Conservation (phyloP, 225 moss, liverwort and hornwort genomes). For the Asterella californica region DNA sequence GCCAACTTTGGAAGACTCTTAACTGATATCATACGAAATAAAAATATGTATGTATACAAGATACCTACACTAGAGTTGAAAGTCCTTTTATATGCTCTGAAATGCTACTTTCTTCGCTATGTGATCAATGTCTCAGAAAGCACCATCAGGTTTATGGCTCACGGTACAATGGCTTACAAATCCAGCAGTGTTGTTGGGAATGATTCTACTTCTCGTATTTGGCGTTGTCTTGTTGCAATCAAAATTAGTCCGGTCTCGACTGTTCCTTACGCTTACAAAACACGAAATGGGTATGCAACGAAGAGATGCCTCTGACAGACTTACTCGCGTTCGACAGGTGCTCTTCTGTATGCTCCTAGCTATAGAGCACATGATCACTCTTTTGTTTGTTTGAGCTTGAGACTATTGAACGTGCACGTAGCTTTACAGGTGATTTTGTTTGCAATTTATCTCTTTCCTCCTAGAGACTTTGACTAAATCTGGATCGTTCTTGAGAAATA, state of each 20-base stretch:
- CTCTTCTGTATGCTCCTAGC: background rate
- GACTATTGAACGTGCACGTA: background rate
- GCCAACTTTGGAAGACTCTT: too few relatives aligned
- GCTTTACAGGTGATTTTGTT: background rate
- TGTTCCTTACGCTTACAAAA: constrained; percentile 56
- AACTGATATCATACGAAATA: too few relatives aligned
- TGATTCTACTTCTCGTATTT: constrained; percentile 50
- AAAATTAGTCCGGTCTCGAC: constrained; percentile 50
- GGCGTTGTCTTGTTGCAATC: constrained; percentile 54
- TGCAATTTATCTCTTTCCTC: background rate
- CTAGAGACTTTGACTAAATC: too few relatives aligned
- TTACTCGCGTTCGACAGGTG: constrained; percentile 38
- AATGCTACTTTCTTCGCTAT: background rate
- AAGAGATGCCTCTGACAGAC: constrained; percentile 36
- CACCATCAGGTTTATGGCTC: constrained; percentile 41
- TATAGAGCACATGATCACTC: background rate
- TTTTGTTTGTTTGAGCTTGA: background rate
- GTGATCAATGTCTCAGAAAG: constrained; percentile 37
- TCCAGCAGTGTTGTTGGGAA: constrained; percentile 49
- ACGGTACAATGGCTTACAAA: constrained; percentile 51
- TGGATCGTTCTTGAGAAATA: background rate
- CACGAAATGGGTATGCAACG: constrained; percentile 60
- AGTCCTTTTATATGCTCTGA: background rate
- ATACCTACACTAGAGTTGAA: background rate
- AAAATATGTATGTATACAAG: too few relatives aligned